Conservation (phyloP, 208 protist species). For the Trypanosomatidae sp. region DNA sequence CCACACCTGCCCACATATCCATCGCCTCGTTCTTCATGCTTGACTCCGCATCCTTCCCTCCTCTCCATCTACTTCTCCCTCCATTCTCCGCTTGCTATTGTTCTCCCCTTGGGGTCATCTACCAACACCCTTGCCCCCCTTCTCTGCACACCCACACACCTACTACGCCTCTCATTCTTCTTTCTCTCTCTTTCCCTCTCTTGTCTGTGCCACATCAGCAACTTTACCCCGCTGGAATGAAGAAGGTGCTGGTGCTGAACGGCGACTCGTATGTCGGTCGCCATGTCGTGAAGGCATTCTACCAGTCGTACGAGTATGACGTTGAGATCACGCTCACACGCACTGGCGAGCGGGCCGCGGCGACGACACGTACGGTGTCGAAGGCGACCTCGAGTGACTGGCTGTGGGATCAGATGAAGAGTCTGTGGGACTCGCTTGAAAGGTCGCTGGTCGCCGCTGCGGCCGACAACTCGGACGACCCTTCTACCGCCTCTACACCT, state of each 20-base stretch:
- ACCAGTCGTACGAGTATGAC: conserved; percentile 70
- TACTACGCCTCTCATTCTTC: background rate
- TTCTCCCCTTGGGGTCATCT: background rate
- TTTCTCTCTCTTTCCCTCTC: background rate
- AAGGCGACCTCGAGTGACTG: background rate
- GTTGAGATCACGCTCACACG: conserved; percentile 66
- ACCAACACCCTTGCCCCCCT: background rate
- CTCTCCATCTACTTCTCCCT: background rate
- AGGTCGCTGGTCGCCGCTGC: background rate
- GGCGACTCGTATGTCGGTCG: conserved; percentile 77
- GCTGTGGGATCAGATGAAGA: conserved; percentile 1
- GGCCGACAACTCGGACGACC: background rate
- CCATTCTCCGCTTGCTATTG: background rate
- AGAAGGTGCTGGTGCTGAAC: conserved; percentile 82
- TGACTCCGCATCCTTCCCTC: background rate
- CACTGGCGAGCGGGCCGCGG: conserved; percentile 7
- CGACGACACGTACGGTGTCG: background rate
- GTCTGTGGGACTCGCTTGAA: background rate
- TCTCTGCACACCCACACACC: conserved; percentile 7
- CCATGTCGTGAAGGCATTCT: conserved; percentile 64
- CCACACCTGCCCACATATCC: background rate
- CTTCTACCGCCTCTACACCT: background rate
- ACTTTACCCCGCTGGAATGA: conserved; percentile 25
- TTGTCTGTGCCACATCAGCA: background rate
- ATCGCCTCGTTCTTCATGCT: background rate